Percentiles rank a stretch among this genome's conserved stretches.
Evolutionary conservation across 495 filamentous ascomycete genomes (phyloP).

Genomic region (Neurospora sp.): DNA sequence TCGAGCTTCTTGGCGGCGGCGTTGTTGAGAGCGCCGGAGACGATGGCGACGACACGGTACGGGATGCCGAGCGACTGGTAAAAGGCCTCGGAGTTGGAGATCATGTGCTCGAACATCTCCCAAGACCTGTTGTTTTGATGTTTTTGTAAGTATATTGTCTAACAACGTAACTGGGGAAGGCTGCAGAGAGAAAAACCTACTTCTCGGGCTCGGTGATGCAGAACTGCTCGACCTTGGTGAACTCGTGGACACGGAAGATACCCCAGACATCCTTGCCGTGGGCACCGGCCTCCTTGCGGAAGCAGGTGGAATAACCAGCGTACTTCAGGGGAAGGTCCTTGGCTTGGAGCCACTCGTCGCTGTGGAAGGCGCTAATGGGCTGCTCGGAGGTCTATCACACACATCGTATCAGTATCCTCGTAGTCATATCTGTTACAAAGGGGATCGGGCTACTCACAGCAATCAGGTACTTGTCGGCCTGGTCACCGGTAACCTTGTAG

Average conservation of each 20-base stretch:
- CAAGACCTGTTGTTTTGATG: constrained; percentile 43
- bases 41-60: constrained; percentile 84
- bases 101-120: constrained; percentile 90
- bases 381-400: constrained; percentile 70
- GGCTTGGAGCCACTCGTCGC: constrained; percentile 81
- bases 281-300: constrained; percentile 84
- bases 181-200: not conserved
- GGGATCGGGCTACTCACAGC: constrained; percentile 34
- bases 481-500: constrained; percentile 89
- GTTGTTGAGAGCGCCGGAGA: constrained; percentile 90
- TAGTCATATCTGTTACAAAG: not conserved
- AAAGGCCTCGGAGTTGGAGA: constrained; percentile 81
- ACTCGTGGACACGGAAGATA: constrained; percentile 96
- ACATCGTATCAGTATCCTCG: not conserved
- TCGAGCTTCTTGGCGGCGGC: constrained; percentile 93
- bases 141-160: not conserved
- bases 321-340: constrained; percentile 86
- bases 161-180: not conserved
- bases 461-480: constrained; percentile 89
- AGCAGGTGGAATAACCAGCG: constrained; percentile 89
- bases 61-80: constrained; percentile 84
- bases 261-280: constrained; percentile 97
- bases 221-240: constrained; percentile 98
- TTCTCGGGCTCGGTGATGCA: constrained; percentile 89
- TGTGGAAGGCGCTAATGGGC: constrained; percentile 84